A percentile compares a stretch with the other conserved stretches of the same genome.
Conservation (phyloP, 2,329 filamentous ascomycete genomes). For the Cordyceps cicadae region DNA sequence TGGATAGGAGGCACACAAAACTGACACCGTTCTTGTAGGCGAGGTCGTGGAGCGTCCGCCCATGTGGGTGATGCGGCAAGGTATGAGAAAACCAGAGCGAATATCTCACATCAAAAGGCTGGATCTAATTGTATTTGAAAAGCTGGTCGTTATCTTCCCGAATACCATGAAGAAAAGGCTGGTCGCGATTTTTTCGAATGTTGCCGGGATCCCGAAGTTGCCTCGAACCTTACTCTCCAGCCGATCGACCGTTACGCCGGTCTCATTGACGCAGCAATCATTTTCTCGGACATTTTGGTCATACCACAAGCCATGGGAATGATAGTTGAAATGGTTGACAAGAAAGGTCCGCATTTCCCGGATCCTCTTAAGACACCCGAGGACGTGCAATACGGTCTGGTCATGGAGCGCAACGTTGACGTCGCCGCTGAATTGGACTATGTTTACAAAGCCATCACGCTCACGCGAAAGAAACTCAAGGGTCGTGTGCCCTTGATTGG, state of each 20-base stretch:
- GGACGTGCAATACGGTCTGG: slow-evolving; percentile 72
- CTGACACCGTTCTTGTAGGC: slow-evolving; percentile 36
- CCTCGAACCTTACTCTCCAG: slow-evolving; percentile 87
- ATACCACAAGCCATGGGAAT: slow-evolving; percentile 98
- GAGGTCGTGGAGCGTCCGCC: slow-evolving; percentile 86
- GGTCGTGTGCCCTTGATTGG: slow-evolving; percentile 89
- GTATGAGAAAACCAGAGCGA: slow-evolving; percentile 36
- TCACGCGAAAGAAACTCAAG: slow-evolving; percentile 79
- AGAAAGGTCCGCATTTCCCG: slow-evolving; percentile 93
- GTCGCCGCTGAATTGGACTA: slow-evolving; percentile 81
- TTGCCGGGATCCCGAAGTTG: slow-evolving; percentile 86
- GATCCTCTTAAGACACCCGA: slow-evolving; percentile 69
- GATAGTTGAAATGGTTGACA: slow-evolving; percentile 97
- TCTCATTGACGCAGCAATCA: slow-evolving; percentile 92
- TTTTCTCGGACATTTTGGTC: slow-evolving; percentile 97
- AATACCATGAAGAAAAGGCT: slow-evolving; percentile 94
- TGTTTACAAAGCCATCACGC: slow-evolving; percentile 89
- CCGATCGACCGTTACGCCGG: slow-evolving; percentile 86
- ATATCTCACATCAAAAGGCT: not conserved
- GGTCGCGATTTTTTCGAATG: slow-evolving; percentile 92
- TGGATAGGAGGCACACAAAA: not conserved
- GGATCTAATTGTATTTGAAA: not conserved
- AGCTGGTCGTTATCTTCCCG: slow-evolving; percentile 95
- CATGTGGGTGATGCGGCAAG: slow-evolving; percentile 99
- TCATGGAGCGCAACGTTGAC: slow-evolving; percentile 72